These are phyloP conservation scores for Fusarium sp. DNA, from an alignment of 2,329 filamentous ascomycete genomes.

Conservation along the genomic window DNA sequence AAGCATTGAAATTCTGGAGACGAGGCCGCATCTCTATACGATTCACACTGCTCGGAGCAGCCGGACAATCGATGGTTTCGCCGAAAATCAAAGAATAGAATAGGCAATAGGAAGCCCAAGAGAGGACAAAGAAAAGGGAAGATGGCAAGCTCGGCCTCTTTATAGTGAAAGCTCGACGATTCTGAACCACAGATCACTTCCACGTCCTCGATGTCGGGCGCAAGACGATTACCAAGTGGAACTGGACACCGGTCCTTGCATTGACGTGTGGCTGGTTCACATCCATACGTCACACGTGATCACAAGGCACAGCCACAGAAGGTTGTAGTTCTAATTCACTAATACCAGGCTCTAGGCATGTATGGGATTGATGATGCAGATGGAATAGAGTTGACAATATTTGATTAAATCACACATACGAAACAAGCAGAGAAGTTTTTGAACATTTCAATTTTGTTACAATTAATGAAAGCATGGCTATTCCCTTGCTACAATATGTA, in stretches of 20 bases:
- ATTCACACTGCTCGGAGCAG: constrained; percentile 43
- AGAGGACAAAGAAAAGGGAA: neutral
- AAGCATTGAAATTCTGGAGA: constrained; percentile 70
- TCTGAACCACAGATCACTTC: constrained; percentile 26
- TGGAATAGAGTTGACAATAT: too few species aligned
- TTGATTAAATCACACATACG: too few species aligned
- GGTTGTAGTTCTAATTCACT: too few species aligned
- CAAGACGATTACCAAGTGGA: constrained; percentile 30
- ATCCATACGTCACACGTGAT: constrained; percentile 43
- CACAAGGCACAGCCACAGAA: constrained; percentile 14
- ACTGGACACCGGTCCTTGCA: constrained; percentile 39
- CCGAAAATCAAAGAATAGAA: constrained; percentile 1
- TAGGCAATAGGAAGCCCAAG: neutral
- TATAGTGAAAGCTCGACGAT: constrained; percentile 8
- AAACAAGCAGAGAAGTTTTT: constrained; percentile 6
- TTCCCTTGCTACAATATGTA: constrained; percentile 44
- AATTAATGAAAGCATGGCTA: constrained; percentile 48
- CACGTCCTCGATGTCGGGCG: constrained; percentile 31
- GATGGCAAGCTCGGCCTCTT: constrained; percentile 1
- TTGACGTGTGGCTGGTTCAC: constrained; percentile 22
- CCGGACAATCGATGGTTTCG: constrained; percentile 36
- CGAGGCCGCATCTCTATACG: constrained; percentile 50
- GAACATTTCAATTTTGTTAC: constrained; percentile 48
- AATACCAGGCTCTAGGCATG: neutral
- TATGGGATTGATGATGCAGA: neutral